Evolutionary conservation across 306 rosid species (phyloP).

Genomic region (Medicago lupulina): DNA sequence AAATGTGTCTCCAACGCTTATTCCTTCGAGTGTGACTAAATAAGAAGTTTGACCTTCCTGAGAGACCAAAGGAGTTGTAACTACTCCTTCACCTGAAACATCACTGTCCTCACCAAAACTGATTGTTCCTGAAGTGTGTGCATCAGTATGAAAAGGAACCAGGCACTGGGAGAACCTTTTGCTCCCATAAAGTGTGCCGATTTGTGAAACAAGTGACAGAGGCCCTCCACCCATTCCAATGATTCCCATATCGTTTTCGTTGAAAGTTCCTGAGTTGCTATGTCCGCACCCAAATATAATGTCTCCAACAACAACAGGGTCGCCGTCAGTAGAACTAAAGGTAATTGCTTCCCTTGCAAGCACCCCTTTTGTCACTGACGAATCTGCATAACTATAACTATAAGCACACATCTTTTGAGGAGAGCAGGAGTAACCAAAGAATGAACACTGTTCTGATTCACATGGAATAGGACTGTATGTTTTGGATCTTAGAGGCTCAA

Average conservation of each 20-base stretch:
- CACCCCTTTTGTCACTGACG: constrained; percentile 50
- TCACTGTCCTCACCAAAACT: constrained; percentile 64
- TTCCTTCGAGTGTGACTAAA: constrained; percentile 60
- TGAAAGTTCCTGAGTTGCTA: constrained; percentile 55
- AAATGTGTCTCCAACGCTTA: constrained; percentile 58
- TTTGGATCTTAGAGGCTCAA: constrained; percentile 54
- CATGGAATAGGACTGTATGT: constrained; percentile 54
- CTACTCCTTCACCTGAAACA: constrained; percentile 60
- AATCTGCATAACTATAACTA: constrained; percentile 52
- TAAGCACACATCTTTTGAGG: constrained; percentile 51
- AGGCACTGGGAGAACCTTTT: constrained; percentile 63
- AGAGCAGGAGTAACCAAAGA: constrained; percentile 46
- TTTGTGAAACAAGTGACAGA: constrained; percentile 61
- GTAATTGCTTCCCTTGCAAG: constrained; percentile 53
- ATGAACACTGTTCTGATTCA: constrained; percentile 48
- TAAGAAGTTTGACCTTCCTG: constrained; percentile 52
- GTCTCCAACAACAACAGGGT: constrained; percentile 30
- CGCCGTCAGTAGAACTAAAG: constrained; percentile 36
- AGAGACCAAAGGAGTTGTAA: constrained; percentile 55
- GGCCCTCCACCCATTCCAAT: constrained; percentile 66
- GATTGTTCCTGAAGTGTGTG: constrained; percentile 49
- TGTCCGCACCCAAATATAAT: constrained; percentile 67
- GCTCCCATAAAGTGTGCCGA: constrained; percentile 49
- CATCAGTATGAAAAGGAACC: constrained; percentile 60
- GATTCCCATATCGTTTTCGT: constrained; percentile 68